phyloP scores from a whole-genome alignment of 2,329 filamentous ascomycete genomes.

The Trichoderma guizhouense region DNA sequence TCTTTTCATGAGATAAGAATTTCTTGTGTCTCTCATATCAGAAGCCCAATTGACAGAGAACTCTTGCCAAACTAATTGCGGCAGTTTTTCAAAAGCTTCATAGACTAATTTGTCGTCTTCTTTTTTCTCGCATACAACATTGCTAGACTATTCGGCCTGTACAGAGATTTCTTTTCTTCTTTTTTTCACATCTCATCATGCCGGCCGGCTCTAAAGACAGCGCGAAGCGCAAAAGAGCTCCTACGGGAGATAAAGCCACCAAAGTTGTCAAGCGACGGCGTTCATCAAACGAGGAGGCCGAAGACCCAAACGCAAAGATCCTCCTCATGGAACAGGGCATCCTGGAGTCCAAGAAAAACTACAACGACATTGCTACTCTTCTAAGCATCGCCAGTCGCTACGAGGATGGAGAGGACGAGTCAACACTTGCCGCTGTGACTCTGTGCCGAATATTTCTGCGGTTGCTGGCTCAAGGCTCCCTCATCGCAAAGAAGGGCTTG shows the following conservation, averaged over 20 bases:
- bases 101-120: neutral
- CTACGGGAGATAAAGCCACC: conserved; percentile 30
- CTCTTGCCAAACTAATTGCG: neutral
- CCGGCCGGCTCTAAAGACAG: conserved; percentile 26
- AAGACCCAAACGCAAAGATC: conserved; percentile 62
- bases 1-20: conserved; percentile 14
- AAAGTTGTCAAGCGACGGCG: conserved; percentile 49
- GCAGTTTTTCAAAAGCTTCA: neutral
- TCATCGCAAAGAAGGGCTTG: conserved; percentile 62
- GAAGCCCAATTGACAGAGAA: neutral
- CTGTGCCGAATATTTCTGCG: conserved; percentile 84
- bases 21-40: conserved; percentile 4
- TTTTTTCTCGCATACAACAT: neutral
- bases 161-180: conserved; percentile 13
- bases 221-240: conserved; percentile 52
- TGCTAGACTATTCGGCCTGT: neutral
- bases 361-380: conserved; percentile 81
- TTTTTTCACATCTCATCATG: conserved; percentile 11
- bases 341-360: conserved; percentile 80
- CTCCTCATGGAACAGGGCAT: conserved; percentile 76
- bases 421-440: conserved; percentile 70
- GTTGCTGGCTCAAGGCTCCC: conserved; percentile 68
- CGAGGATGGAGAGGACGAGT: conserved; percentile 48
- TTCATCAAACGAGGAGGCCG: conserved; percentile 44
- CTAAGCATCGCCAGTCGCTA: conserved; percentile 53